These are phyloP conservation scores for Xylaria bambusicola DNA, from an alignment of 495 filamentous ascomycete species.

Conservation along the genomic window DNA sequence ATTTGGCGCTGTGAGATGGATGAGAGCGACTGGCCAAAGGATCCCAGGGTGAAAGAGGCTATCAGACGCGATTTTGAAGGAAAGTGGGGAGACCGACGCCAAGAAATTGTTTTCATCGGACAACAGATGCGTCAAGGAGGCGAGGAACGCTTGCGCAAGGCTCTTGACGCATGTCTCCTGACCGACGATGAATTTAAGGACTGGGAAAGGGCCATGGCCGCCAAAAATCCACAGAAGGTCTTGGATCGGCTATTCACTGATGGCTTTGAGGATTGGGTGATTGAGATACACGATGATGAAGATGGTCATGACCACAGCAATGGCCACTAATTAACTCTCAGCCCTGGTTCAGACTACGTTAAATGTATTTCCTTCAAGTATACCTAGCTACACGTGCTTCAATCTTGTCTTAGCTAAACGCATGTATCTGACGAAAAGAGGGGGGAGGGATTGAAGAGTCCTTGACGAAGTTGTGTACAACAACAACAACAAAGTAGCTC, in stretches of 20 bases:
- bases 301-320: constrained; percentile 21
- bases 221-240: constrained; percentile 37
- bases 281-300: constrained; percentile 40
- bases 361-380: not conserved
- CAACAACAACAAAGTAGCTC: too few relatives aligned
- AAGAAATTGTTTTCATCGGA: constrained; percentile 63
- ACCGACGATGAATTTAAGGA: constrained; percentile 49
- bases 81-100: constrained; percentile 59
- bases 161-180: constrained; percentile 55
- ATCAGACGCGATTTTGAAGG: constrained; percentile 36
- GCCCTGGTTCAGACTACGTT: not conserved
- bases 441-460: too few relatives aligned
- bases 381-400: not conserved
- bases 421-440: too few relatives aligned
- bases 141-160: constrained; percentile 36
- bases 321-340: not conserved
- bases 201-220: constrained; percentile 55
- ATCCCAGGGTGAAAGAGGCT: constrained; percentile 20
- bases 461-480: too few relatives aligned
- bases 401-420: too few relatives aligned
- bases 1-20: constrained; percentile 55
- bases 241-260: constrained; percentile 53
- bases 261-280: constrained; percentile 60
- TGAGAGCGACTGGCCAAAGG: constrained; percentile 43
- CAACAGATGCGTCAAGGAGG: constrained; percentile 45